Conservation (phyloP, 768 basidiomycete genomes). For the Podaxis sp. region DNA sequence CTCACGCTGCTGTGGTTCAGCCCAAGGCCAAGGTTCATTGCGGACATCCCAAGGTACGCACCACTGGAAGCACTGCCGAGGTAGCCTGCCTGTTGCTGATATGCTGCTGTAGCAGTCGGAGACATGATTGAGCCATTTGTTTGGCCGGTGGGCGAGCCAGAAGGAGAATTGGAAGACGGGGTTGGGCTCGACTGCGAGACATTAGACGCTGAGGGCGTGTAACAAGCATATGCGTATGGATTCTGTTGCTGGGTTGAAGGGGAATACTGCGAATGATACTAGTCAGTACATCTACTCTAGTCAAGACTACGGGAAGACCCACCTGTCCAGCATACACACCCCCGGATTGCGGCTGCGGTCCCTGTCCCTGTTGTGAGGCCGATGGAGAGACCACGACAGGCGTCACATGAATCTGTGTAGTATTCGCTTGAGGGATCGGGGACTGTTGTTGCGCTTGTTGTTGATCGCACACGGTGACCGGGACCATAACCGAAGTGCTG, state of each 20-base stretch:
- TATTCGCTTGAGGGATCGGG: not conserved
- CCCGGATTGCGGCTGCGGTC: not conserved
- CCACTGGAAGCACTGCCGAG: not conserved
- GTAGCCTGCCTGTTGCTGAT: conserved; percentile 9
- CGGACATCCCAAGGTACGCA: conserved; percentile 8
- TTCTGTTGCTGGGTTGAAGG: conserved; percentile 7
- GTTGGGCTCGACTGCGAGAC: not conserved
- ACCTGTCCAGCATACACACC: conserved; percentile 10
- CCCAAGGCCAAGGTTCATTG: conserved; percentile 2
- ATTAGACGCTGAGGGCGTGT: not conserved
- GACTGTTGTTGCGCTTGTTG: conserved; percentile 15
- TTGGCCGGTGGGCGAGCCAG: not conserved
- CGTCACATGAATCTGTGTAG: conserved; percentile 7
- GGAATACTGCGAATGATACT: conserved; percentile 1
- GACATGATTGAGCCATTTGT: not conserved
- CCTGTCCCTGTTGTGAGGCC: conserved; percentile 5
- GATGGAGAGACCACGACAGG: not conserved
- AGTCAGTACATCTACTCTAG: not conserved
- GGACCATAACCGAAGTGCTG: conserved; percentile 20
- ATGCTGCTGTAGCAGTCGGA: not conserved
- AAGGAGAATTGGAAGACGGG: not conserved
- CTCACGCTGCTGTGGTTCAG: not conserved
- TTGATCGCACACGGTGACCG: conserved; percentile 21
- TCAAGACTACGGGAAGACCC: not conserved
- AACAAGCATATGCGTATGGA: conserved; percentile 11